Percentiles rank a stretch among this genome's conserved stretches.
phyloP scores from a whole-genome alignment of 2,329 filamentous ascomycete genomes.

The Epichloe typhina region DNA sequence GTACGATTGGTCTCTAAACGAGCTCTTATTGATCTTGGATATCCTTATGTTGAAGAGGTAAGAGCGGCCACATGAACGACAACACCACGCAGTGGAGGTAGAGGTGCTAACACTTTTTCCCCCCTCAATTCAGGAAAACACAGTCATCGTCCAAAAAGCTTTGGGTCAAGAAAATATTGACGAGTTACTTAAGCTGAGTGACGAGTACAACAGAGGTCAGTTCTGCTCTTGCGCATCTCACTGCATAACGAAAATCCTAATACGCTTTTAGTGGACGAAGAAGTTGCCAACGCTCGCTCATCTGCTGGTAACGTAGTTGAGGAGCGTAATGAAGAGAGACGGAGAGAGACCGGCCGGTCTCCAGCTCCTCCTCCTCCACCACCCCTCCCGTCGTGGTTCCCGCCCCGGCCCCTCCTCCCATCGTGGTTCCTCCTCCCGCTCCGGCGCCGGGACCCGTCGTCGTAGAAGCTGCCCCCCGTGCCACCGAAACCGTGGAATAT shows the following conservation, averaged over 20 bases:
- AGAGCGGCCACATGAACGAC: slow-evolving; percentile 14
- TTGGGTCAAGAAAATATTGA: slow-evolving; percentile 86
- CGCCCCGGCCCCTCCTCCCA: slow-evolving; percentile 3
- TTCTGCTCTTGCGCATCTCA: not conserved
- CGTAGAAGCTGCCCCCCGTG: slow-evolving; percentile 20
- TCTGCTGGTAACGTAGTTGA: slow-evolving; percentile 33
- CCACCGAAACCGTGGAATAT: slow-evolving; percentile 23
- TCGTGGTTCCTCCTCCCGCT: slow-evolving; percentile 14
- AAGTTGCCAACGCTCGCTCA: slow-evolving; percentile 32
- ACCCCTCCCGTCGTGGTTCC: slow-evolving; percentile 12
- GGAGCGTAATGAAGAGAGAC: slow-evolving; percentile 29
- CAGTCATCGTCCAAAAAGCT: slow-evolving; percentile 70
- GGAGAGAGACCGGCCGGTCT: not conserved
- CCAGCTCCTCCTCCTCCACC: slow-evolving; percentile 10
- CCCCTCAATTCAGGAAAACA: slow-evolving; percentile 46
- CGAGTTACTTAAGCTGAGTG: slow-evolving; percentile 71
- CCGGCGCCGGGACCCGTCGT: slow-evolving; percentile 18
- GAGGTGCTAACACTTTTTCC: not conserved
- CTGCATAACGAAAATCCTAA: not conserved
- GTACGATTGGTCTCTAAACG: slow-evolving; percentile 65
- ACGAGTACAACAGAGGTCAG: slow-evolving; percentile 54
- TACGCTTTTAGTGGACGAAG: slow-evolving; percentile 25
- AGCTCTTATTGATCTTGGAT: slow-evolving; percentile 72
- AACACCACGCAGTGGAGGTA: not conserved
- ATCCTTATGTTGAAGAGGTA: slow-evolving; percentile 80